Evolutionary conservation across 192 early-diverging fungal genomes (phyloP).

Genomic region (Oehlia diaphana): DNA sequence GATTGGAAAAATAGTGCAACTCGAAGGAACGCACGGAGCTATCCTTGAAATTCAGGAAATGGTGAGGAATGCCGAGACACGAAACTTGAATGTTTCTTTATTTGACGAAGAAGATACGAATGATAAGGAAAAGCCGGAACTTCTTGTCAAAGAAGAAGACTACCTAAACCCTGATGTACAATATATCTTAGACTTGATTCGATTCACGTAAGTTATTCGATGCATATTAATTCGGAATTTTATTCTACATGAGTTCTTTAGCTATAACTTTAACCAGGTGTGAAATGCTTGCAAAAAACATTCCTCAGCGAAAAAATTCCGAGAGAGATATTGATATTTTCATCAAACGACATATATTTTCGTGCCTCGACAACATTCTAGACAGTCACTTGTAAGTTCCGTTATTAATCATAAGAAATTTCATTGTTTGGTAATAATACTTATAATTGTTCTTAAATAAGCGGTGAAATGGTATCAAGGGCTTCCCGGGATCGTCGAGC

Average conservation of each 20-base stretch:
- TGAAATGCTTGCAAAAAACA: conserved; percentile 29
- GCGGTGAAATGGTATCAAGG: conserved; percentile 31
- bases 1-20: conserved; percentile 21
- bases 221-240: not conserved
- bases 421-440: conserved; percentile 27
- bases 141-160: conserved; percentile 7
- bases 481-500: conserved; percentile 28
- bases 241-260: not conserved
- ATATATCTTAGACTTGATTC: conserved; percentile 25
- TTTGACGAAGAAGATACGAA: conserved; percentile 17
- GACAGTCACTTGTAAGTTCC: conserved; percentile 24
- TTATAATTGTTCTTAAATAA: conserved; percentile 27
- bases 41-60: conserved; percentile 19
- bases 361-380: conserved; percentile 26
- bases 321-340: conserved; percentile 30
- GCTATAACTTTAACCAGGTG: conserved; percentile 19
- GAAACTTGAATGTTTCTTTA: not conserved
- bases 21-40: conserved; percentile 14
- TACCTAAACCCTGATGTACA: conserved; percentile 21
- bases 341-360: conserved; percentile 31
- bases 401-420: not conserved
- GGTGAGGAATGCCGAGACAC: not conserved
- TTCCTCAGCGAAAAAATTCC: conserved; percentile 20
- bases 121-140: conserved; percentile 6
- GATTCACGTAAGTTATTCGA: conserved; percentile 27